A percentile compares a stretch with the other conserved stretches of the same genome.
These are phyloP conservation scores for Colletotrichum sp. DNA, from an alignment of 2,329 filamentous ascomycete genomes.

Conservation along the genomic window DNA sequence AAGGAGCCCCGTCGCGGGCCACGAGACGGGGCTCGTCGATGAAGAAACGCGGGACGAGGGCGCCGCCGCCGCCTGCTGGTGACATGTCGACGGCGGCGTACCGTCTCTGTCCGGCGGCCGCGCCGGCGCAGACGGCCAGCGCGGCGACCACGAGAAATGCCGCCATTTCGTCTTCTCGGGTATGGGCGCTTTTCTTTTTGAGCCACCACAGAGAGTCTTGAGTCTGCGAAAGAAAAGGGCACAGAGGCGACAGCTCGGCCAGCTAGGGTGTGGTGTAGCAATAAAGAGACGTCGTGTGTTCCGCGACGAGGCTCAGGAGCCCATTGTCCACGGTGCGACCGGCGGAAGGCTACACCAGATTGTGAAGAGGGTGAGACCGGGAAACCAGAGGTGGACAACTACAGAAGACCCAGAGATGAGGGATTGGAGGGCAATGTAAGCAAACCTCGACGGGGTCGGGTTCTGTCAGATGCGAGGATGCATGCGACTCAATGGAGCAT, in stretches of 20 bases:
- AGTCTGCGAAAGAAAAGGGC: background rate
- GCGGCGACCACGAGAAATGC: background rate
- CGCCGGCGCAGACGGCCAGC: background rate
- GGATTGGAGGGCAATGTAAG: background rate
- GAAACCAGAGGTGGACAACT: background rate
- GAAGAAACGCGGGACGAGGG: conserved; percentile 20
- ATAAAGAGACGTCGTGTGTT: background rate
- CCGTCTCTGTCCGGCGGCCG: background rate
- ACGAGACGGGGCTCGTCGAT: conserved; percentile 14
- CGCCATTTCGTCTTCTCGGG: background rate
- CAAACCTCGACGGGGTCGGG: background rate
- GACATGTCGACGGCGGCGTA: conserved; percentile 20
- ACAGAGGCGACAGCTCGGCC: background rate
- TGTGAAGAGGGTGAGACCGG: background rate
- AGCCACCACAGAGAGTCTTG: background rate
- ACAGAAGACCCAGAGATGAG: background rate
- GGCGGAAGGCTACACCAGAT: background rate
- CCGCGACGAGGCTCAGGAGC: background rate
- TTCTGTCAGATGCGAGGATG: background rate
- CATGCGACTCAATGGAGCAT: conserved; percentile 3
- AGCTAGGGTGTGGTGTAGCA: background rate
- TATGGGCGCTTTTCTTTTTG: background rate
- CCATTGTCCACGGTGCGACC: background rate
- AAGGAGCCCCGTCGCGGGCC: conserved; percentile 15
- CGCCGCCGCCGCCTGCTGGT: background rate